phyloP scores from a whole-genome alignment of 2,329 filamentous ascomycete species.

The Bipolaris cookei region DNA sequence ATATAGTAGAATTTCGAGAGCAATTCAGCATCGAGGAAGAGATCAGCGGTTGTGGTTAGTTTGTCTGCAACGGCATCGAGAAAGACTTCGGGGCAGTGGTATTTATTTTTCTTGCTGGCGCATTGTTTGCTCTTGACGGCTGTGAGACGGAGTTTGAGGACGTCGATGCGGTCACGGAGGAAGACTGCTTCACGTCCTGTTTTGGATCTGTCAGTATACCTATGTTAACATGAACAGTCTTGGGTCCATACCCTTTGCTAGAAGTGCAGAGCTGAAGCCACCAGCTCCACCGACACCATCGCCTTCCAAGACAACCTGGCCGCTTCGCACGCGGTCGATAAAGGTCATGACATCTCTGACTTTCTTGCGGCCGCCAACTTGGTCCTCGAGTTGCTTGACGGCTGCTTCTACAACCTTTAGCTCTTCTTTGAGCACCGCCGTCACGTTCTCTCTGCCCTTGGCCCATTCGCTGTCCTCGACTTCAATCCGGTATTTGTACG shows the following conservation, averaged over 20 bases:
- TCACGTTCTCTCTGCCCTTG: constrained; percentile 82
- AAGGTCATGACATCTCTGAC: constrained; percentile 88
- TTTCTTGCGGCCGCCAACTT: constrained; percentile 81
- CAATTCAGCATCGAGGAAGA: constrained; percentile 97
- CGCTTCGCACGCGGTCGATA: constrained; percentile 86
- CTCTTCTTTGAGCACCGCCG: constrained; percentile 82
- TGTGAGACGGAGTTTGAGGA: constrained; percentile 86
- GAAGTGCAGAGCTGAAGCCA: constrained; percentile 85
- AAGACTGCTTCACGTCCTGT: constrained; percentile 90
- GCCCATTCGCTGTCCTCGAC: constrained; percentile 90
- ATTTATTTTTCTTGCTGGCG: constrained; percentile 82
- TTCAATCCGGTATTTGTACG: constrained; percentile 97
- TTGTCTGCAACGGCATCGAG: constrained; percentile 97
- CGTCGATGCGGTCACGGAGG: constrained; percentile 86
- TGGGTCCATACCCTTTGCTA: constrained; percentile 71
- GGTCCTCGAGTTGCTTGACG: constrained; percentile 74
- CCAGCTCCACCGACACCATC: constrained; percentile 85
- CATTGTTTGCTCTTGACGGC: constrained; percentile 94
- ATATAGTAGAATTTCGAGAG: constrained; percentile 98
- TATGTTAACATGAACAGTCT: neutral
- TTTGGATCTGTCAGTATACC: constrained; percentile 12
- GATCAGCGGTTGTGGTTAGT: constrained; percentile 89
- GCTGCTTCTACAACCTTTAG: constrained; percentile 83
- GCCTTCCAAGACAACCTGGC: constrained; percentile 83
- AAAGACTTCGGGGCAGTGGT: constrained; percentile 96